Evolutionary conservation across 768 basidiomycete species (phyloP), one percentile per base, ranked within the genome.

Genomic region (Neoboletus magnificus): DNA sequence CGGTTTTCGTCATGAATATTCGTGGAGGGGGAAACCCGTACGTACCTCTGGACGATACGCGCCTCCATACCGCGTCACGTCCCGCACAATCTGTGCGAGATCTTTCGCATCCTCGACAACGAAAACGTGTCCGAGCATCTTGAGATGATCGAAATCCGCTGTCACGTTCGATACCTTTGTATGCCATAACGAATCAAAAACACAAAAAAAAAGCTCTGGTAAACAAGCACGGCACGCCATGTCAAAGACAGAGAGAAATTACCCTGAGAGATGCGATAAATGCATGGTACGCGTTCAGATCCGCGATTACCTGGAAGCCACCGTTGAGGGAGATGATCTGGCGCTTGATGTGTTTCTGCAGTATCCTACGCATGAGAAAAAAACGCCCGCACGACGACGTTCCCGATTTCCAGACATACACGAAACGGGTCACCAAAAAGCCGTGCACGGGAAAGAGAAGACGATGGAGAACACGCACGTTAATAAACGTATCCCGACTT

Each of bases 71-170:
- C 96, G 78, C 25, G 93, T 91, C 10, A 96, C 93, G 72, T 98
- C 96, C 57, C 93, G 76, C 15, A 98, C 95, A 62, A 98, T 96
- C 73, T 93, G 89, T 32, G 96, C 95, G 15, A 99, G 79, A 68
- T 98, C 96, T 65, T 94, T 96, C 0, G 97, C 96, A 60, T 96
- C 94, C 60, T 90, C 89, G 13, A 96, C 93, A 45, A 98, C 91
- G 69, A 87, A 98, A 2, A 98, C 93, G 64, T 98, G 93, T 2
- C 95, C 95, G 13, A 97, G 78, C 94, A 98, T 97, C 73, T 97
- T 98, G 52, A 99, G 79, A 63, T 93, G 87, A 16, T 94, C 84
- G 61, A 98, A 99, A 59, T 98, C 95, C 0, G 86, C 81, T 2
- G 86, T 85, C 23, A 99, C 85, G n/a, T 81, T 77, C 8, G 89